These are phyloP conservation scores for Starmerella davenportii DNA, from an alignment of 805 yeast genomes.

Conservation along the genomic window DNA sequence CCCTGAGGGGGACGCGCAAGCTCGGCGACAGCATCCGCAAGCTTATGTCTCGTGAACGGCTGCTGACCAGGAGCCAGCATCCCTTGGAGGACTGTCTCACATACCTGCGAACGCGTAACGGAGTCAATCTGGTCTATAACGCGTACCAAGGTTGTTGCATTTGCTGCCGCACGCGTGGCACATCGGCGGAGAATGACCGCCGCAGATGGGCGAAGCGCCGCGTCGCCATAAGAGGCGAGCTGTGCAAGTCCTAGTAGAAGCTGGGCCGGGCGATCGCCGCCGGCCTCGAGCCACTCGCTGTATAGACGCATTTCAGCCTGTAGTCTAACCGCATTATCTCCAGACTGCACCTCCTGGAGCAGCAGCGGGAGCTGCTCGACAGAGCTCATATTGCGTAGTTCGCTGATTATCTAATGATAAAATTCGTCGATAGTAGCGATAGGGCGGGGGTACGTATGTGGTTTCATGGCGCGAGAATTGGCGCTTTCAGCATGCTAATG, in stretches of 20 bases:
- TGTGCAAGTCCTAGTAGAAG: constrained; percentile 64
- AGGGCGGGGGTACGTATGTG: not conserved
- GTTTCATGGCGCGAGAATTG: no score
- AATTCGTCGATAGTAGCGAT: not conserved
- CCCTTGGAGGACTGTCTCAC: constrained; percentile 52
- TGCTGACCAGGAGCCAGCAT: constrained; percentile 44
- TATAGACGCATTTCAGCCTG: constrained; percentile 61
- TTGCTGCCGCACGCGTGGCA: constrained; percentile 36
- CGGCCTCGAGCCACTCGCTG: constrained; percentile 49
- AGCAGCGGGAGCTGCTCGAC: constrained; percentile 23
- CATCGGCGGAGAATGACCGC: constrained; percentile 82
- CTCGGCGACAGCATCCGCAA: constrained; percentile 88
- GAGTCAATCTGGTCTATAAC: constrained; percentile 54
- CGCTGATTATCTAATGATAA: not conserved
- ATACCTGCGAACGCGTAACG: constrained; percentile 42
- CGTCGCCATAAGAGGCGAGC: constrained; percentile 49
- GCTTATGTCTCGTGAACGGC: constrained; percentile 70
- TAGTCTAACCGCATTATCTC: constrained; percentile 58
- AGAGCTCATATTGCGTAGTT: constrained; percentile 6
- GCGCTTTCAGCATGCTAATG: no score
- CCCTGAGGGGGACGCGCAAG: constrained; percentile 37
- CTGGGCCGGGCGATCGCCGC: constrained; percentile 41
- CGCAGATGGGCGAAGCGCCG: constrained; percentile 43
- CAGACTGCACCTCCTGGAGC: constrained; percentile 51
- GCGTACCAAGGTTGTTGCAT: constrained; percentile 52